A percentile compares a stretch with the other conserved stretches of the same genome.
phyloP scores from a whole-genome alignment of 306 rosid species.

The cucumber (Cucumis sativus) region Cucumber_9930_V3 NC_026659.2:10788501-10789000 shows the following conservation, averaged over 20 bases:
- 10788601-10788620: constrained; percentile 46
- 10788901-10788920: not conserved
- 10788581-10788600: constrained; percentile 33
- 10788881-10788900: not conserved
- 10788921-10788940: not conserved
- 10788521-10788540: not conserved
- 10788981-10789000: not conserved
- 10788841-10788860: not conserved
- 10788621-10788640: constrained; percentile 28
- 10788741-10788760: constrained; percentile 23
- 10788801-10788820: constrained; percentile 38
- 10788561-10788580: constrained; percentile 12
- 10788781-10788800: constrained; percentile 30
- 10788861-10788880: not conserved
- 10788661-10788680: constrained; percentile 21
- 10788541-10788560: not conserved
- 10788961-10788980: not conserved
- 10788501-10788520: not conserved
- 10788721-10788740: constrained; percentile 25
- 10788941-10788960: not conserved
- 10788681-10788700: constrained; percentile 1
- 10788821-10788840: constrained; percentile 8
- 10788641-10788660: constrained; percentile 8
- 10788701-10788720: constrained; percentile 4
- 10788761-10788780: constrained; percentile 72